Conservation (phyloP, 106 monocot species). For the Dendrobium huoshanense region DNA sequence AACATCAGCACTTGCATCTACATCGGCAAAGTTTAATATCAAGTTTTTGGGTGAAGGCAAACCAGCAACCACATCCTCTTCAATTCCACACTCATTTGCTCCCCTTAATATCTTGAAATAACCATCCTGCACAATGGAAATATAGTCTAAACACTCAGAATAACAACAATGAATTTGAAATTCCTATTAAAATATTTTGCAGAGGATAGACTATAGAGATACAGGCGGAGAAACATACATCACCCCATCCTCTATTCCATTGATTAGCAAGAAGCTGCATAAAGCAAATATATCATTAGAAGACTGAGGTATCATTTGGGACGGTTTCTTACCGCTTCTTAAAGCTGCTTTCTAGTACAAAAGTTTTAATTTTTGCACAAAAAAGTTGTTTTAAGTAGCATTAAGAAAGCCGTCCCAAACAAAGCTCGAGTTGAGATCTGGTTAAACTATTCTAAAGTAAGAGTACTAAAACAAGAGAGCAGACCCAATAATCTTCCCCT, state of each 20-base stretch:
- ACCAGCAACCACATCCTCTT: conserved; percentile 71
- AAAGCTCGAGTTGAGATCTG: neutral
- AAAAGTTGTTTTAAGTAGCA: too few species aligned
- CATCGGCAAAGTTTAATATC: conserved; percentile 22
- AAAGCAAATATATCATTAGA: neutral
- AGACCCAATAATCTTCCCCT: conserved; percentile 93
- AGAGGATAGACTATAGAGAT: neutral
- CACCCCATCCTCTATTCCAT: conserved; percentile 98
- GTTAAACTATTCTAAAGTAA: neutral
- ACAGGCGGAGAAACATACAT: conserved; percentile 39
- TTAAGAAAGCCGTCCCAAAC: too few species aligned
- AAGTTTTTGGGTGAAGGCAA: conserved; percentile 77
- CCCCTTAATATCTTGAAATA: conserved; percentile 67
- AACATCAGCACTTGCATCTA: conserved; percentile 7
- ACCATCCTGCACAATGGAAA: conserved; percentile 35
- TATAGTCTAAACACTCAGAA: neutral
- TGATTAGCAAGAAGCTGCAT: conserved; percentile 96
- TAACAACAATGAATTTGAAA: neutral
- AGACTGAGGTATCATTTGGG: too few species aligned
- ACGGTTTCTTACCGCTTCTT: too few species aligned
- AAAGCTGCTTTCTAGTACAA: too few species aligned
- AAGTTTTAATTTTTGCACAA: too few species aligned
- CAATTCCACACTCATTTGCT: conserved; percentile 85
- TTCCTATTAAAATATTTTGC: neutral
- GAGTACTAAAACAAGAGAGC: neutral